phyloP scores from a whole-genome alignment of 371 early-diverging fungal species.

The Rhizopus sp. region DNA sequence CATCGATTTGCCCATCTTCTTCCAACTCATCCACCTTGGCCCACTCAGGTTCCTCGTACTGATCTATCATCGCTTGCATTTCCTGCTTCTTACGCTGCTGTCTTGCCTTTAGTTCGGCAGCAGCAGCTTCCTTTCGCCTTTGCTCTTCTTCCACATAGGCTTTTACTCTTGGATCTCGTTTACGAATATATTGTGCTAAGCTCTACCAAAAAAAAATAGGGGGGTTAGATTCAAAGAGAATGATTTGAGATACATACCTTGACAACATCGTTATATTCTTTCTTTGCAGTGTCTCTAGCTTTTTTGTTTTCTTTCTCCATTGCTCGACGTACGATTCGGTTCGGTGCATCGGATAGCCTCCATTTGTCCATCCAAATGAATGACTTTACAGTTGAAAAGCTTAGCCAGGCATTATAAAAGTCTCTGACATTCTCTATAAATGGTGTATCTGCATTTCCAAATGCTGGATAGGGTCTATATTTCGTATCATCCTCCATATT shows the following conservation, averaged over 20 bases:
- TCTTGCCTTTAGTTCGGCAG: slow-evolving; percentile 56
- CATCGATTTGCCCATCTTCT: slow-evolving; percentile 21
- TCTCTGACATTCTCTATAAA: slow-evolving; percentile 57
- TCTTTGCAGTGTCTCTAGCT: slow-evolving; percentile 77
- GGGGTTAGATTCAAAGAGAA: background rate
- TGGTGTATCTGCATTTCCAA: slow-evolving; percentile 59
- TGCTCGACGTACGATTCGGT: slow-evolving; percentile 74
- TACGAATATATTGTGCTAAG: slow-evolving; percentile 61
- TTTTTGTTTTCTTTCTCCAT: slow-evolving; percentile 95
- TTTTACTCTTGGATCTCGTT: slow-evolving; percentile 80
- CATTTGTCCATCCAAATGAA: slow-evolving; percentile 93
- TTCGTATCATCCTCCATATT: slow-evolving; percentile 33
- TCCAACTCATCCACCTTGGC: slow-evolving; percentile 47
- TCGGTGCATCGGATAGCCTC: slow-evolving; percentile 79
- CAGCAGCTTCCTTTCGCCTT: slow-evolving; percentile 52
- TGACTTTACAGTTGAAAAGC: slow-evolving; percentile 76
- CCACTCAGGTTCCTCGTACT: slow-evolving; percentile 68
- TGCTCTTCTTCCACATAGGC: slow-evolving; percentile 53
- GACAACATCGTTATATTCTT: slow-evolving; percentile 87
- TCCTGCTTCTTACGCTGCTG: slow-evolving; percentile 55
- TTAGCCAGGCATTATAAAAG: slow-evolving; percentile 80
- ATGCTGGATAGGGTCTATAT: slow-evolving; percentile 47
- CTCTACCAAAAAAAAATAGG: slow-evolving; percentile 30
- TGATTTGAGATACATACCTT: slow-evolving; percentile 39
- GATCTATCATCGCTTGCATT: slow-evolving; percentile 48